Evolutionary conservation across 352 stramenopile species (phyloP), one percentile per base, ranked within the genome.

Genomic region (Globisporangium echinulatum): DNA sequence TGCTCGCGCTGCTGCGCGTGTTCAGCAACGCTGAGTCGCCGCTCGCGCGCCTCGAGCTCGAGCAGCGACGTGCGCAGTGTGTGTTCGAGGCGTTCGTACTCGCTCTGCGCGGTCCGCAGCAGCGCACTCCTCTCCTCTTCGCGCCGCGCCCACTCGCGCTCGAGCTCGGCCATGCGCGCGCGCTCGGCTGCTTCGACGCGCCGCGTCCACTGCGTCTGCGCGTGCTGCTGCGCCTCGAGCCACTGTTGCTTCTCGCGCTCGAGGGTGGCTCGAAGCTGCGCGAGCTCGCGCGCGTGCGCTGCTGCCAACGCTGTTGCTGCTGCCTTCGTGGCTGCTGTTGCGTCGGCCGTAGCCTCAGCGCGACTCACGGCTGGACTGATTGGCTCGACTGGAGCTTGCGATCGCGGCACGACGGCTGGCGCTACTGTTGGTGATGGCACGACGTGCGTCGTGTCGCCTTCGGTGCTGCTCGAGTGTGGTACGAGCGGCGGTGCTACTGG

Each of bases 41-140:
- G 75, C 43, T 93, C 79, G 44, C 79, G 64, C n/a, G 60, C 63
- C 50, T 92, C 79, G 0, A 92, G 58, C 42, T 88, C 79, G 4
- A 62, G 50, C 15, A 93, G 60, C 0, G 83, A 85, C 7, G 67
- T 67, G 1, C 79, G 72, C 33, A 93, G 62, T 7, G 78, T 70
- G 55, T 79, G 72, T 52, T 93, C 81, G 4, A 93, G 69, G 3
- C 69, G 69, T 51, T 89, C 72, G 56, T 94, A 94, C 60, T 94
- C 84, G 4, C 58, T 51, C 54, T 90, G 84, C 0, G 83, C 69
- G 0, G 64, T 52, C 6, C 72, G 78, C 6, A 90, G 49, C 33
- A 90, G 63, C 14, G 58, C 67, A 49, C 70, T 87, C 9, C 82
- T 69, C 51, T 93, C 83, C 68, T 91, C 83, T 66, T 92, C 84